A percentile compares a stretch with the other conserved stretches of the same genome.
Evolutionary conservation across 805 yeast genomes (phyloP).

Genomic region (Candida lessepsii): DNA sequence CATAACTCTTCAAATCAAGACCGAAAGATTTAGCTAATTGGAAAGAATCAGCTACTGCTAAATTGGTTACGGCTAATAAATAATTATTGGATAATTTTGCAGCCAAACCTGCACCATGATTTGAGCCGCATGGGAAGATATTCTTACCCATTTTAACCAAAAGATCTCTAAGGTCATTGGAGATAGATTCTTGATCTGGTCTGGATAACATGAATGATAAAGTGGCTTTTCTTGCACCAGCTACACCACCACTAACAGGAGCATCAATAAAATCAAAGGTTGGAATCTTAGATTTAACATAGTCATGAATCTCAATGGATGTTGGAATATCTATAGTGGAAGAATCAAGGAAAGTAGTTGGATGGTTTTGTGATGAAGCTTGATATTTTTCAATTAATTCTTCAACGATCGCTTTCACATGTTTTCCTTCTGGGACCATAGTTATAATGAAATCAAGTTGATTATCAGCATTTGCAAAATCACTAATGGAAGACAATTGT

Average conservation of each 20-base stretch:
- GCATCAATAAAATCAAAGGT: constrained; percentile 49
- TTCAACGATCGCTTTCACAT: constrained; percentile 41
- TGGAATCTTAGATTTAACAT: constrained; percentile 31
- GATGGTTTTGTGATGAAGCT: constrained; percentile 10
- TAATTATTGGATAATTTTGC: constrained; percentile 56
- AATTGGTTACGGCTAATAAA: constrained; percentile 50
- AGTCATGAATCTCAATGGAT: constrained; percentile 38
- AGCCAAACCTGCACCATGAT: constrained; percentile 52
- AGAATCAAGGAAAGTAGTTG: constrained; percentile 43
- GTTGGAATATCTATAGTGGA: constrained; percentile 53
- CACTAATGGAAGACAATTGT: constrained; percentile 20
- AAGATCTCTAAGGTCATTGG: constrained; percentile 29
- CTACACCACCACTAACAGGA: constrained; percentile 57
- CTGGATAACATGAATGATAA: constrained; percentile 53
- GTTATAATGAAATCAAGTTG: constrained; percentile 45
- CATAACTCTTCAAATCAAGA: constrained; percentile 45
- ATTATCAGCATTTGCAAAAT: constrained; percentile 30
- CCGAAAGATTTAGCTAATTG: constrained; percentile 51
- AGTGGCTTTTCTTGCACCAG: constrained; percentile 52
- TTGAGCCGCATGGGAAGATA: constrained; percentile 47
- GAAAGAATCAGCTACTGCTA: constrained; percentile 56
- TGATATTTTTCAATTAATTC: constrained; percentile 37
- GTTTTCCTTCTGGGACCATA: constrained; percentile 56
- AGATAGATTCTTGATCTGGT: constrained; percentile 24
- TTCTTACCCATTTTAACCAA: constrained; percentile 47